These are phyloP conservation scores for Neurospora sp. DNA, from an alignment of 495 filamentous ascomycete species.

Conservation along the genomic window DNA sequence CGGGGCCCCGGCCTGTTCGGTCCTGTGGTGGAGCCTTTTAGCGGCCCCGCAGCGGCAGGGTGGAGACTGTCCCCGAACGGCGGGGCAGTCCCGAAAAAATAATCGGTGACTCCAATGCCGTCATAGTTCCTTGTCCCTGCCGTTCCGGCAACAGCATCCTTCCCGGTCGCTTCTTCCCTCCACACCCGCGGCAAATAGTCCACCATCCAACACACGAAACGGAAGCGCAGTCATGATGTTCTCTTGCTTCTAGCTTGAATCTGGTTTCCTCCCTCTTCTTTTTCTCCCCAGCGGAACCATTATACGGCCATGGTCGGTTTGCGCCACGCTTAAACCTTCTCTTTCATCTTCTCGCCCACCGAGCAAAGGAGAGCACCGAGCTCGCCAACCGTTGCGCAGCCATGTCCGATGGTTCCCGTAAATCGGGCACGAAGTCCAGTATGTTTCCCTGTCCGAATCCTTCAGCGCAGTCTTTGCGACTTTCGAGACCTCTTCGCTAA, in stretches of 20 bases:
- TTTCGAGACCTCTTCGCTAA: not conserved
- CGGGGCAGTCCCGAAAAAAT: not conserved
- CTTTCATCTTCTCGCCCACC: not conserved
- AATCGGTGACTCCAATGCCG: not conserved
- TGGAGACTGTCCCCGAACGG: not conserved
- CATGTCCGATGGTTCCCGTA: conserved; percentile 29
- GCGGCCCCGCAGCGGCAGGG: not conserved
- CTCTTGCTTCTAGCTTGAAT: not conserved
- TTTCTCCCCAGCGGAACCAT: not conserved
- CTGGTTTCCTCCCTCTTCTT: not conserved
- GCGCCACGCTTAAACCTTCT: not conserved
- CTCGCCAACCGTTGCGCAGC: conserved; percentile 3
- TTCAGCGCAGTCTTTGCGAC: not conserved
- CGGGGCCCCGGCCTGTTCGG: not conserved
- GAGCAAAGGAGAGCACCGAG: not conserved
- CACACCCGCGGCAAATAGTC: not conserved
- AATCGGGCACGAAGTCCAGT: conserved; percentile 25
- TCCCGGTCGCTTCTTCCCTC: not conserved
- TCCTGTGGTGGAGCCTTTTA: not conserved
- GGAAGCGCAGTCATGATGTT: not conserved
- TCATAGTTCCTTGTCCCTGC: not conserved
- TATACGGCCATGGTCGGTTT: not conserved
- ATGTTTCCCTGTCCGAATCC: not conserved
- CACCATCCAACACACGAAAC: not conserved
- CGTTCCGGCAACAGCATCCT: not conserved